phyloP scores from a whole-genome alignment of 1,284 basidiomycete species.

The Ustilago nuda region DNA sequence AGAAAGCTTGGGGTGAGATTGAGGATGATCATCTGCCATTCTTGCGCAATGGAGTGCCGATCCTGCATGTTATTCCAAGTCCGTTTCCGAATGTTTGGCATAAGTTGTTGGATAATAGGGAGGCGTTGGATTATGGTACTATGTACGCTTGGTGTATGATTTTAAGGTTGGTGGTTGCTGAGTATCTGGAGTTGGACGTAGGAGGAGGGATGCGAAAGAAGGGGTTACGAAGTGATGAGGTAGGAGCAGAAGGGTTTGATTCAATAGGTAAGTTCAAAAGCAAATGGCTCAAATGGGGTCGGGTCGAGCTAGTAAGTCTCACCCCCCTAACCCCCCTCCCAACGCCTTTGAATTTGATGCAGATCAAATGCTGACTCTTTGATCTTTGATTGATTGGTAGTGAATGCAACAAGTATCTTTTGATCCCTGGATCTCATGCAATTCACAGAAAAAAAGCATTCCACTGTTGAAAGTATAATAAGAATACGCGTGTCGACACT shows the following conservation, averaged over 20 bases:
- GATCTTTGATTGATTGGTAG: neutral
- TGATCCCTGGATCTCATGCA: neutral
- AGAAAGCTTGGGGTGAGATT: slow-evolving; percentile 75
- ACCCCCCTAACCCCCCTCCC: too few species aligned
- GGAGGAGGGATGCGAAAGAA: neutral
- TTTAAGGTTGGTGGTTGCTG: slow-evolving; percentile 85
- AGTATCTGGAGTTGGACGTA: slow-evolving; percentile 81
- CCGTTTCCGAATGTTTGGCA: slow-evolving; percentile 96
- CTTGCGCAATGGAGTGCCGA: slow-evolving; percentile 81
- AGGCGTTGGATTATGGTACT: slow-evolving; percentile 85
- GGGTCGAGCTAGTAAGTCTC: slow-evolving; percentile 48
- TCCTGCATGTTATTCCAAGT: slow-evolving; percentile 88
- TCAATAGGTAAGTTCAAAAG: neutral
- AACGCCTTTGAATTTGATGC: neutral
- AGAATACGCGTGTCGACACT: too few species aligned
- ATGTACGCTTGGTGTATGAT: slow-evolving; percentile 86
- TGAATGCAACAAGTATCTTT: neutral
- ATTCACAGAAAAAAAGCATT: neutral
- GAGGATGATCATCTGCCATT: slow-evolving; percentile 97
- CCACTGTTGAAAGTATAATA: too few species aligned
- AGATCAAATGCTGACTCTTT: neutral
- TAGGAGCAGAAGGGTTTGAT: slow-evolving; percentile 15
- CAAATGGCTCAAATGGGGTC: neutral
- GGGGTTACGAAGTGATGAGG: neutral
- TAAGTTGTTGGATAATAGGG: slow-evolving; percentile 86